Evolutionary conservation across 2,329 filamentous ascomycete genomes (phyloP), one percentile per base, ranked within the genome.

Genomic region (Phyllosticta capitalensis): DNA sequence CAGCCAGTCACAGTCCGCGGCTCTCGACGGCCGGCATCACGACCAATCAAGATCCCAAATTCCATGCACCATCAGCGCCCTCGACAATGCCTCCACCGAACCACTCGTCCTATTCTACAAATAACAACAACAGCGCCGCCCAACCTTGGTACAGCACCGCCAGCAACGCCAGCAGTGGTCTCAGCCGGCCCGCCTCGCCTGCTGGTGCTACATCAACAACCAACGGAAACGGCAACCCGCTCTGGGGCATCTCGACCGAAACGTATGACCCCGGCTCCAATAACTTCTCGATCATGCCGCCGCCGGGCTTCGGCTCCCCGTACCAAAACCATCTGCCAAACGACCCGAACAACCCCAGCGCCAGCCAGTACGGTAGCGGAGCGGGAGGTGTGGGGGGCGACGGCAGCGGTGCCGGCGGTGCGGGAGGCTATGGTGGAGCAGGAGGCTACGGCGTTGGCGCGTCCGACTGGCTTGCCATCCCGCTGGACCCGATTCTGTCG

Each of bases 391-490:
- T 60, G 38, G 48, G 58, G 10, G 33, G 63, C 62, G 55, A 30
- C 26, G 50, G 60, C 19, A 63, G 63, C 22, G 56, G 45, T 17
- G 45, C 48, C 28, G 38, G 22, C 54, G 49, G 58, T 21, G 52
- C 52, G 21, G 57, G 60, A 49, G 50, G 28, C 17, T 49, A 33
- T 17, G 63, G 62, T 6, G 64, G 62, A 22, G 63, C 65, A 59
- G 65, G 64, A 45, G 66, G 65, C 0, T 67, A 66, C 33, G 52
- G 52, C 12, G n/a, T 9, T 9, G 26, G 26, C 52, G 68, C 71
- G 60, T 78, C 79, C 49, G 82, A 85, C 68, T 86, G 83, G 83
- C 75, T 85, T 55, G 79, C 83, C 0, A 67, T 85, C n/a, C 82
- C 82, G 1, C 73, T 86, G 2, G 82, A 85, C 67, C 81, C 82